A percentile compares a stretch with the other conserved stretches of the same genome.
phyloP scores from a whole-genome alignment of 305 asterid species.

The Rubia tinctorum region DNA sequence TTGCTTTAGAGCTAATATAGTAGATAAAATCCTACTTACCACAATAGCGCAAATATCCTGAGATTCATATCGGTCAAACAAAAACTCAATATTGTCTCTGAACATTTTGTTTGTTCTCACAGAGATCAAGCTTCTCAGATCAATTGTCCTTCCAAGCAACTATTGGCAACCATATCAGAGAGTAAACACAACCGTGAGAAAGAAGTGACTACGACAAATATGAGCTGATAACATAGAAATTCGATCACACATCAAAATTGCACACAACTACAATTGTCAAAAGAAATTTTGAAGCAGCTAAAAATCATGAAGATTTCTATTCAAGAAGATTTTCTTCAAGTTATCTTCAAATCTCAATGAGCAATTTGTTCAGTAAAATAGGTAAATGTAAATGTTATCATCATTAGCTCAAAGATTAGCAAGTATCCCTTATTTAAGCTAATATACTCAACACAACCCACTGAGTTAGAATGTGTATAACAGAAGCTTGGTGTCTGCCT shows the following conservation, averaged over 20 bases:
- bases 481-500: no score
- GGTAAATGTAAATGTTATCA: neutral
- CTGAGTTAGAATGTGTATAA: no score
- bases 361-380: neutral
- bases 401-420: no score
- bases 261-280: neutral
- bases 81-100: constrained; percentile 89
- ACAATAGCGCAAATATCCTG: constrained; percentile 95
- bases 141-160: constrained; percentile 96
- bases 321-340: neutral
- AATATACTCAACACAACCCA: no score
- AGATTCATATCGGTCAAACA: constrained; percentile 90
- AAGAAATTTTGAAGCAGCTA: neutral
- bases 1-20: constrained; percentile 15
- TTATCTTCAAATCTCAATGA: neutral
- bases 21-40: constrained; percentile 43
- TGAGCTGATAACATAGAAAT: constrained; percentile 4
- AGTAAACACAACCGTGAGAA: constrained; percentile 12
- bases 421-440: no score
- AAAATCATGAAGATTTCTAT: neutral
- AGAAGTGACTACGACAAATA: constrained; percentile 4
- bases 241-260: neutral
- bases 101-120: constrained; percentile 87
- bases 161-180: constrained; percentile 26
- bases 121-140: constrained; percentile 86